Conservation (phyloP, 2,329 filamentous ascomycete species). For the Monilinia fructigena region DNA sequence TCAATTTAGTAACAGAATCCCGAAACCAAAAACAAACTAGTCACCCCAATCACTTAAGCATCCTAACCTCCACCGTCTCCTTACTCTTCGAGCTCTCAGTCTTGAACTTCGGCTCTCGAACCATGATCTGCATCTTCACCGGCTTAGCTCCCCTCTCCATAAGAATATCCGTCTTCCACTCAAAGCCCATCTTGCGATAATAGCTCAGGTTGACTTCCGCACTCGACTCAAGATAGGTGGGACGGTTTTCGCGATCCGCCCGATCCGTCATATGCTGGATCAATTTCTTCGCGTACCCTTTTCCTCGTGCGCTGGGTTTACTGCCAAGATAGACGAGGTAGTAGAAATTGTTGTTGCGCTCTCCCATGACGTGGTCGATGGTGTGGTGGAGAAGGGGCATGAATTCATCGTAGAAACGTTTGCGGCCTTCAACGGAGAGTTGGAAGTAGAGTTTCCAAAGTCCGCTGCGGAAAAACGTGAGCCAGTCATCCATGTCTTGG, state of each 20-base stretch:
- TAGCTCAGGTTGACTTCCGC: constrained; percentile 66
- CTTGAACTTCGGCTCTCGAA: constrained; percentile 59
- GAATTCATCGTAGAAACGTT: constrained; percentile 75
- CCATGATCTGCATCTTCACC: constrained; percentile 75
- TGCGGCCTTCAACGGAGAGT: constrained; percentile 68
- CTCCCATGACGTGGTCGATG: constrained; percentile 67
- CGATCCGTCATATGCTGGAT: constrained; percentile 66
- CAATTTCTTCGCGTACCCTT: constrained; percentile 70
- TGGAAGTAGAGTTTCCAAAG: constrained; percentile 76
- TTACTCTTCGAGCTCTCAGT: constrained; percentile 42
- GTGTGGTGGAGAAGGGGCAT: constrained; percentile 71
- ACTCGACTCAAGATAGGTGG: constrained; percentile 78
- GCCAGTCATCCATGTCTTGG: constrained; percentile 69
- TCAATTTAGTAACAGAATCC: background rate
- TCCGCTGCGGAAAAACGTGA: constrained; percentile 70
- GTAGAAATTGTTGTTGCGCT: constrained; percentile 66
- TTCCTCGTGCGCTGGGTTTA: constrained; percentile 65
- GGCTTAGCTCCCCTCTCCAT: constrained; percentile 58
- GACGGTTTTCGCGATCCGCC: constrained; percentile 65
- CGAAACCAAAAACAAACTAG: constrained; percentile 13
- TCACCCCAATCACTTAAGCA: constrained; percentile 14
- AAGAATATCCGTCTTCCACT: constrained; percentile 60
- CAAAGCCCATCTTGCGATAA: constrained; percentile 75
- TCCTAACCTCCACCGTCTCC: constrained; percentile 25
- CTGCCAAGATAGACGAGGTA: constrained; percentile 85